Conservation (phyloP, 495 filamentous ascomycete genomes). For the Astrothelium macrocarpum region DNA sequence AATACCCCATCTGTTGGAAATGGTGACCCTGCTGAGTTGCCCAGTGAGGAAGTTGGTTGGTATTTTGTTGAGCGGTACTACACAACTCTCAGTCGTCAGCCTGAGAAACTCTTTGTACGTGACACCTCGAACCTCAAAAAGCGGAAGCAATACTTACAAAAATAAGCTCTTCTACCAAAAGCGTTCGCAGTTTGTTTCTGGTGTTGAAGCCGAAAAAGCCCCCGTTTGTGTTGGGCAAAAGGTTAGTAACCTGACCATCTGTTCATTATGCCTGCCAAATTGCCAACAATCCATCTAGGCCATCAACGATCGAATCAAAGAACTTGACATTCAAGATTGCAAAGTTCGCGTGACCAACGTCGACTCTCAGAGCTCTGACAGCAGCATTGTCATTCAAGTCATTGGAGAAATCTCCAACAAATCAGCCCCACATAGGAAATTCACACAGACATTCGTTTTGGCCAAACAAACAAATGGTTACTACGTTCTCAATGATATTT, state of each 20-base stretch:
- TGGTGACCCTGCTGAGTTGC: constrained; percentile 20
- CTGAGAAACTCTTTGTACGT: constrained; percentile 84
- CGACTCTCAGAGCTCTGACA: constrained; percentile 84
- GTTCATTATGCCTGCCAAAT: neutral
- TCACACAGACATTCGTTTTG: constrained; percentile 95
- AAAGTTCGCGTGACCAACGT: constrained; percentile 98
- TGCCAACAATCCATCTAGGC: constrained; percentile 43
- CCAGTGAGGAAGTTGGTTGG: constrained; percentile 92
- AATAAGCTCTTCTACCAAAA: constrained; percentile 41
- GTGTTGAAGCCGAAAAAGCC: constrained; percentile 73
- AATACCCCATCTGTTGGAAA: constrained; percentile 13
- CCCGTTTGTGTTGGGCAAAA: constrained; percentile 73
- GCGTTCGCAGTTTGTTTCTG: constrained; percentile 37
- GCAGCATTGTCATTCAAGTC: constrained; percentile 91
- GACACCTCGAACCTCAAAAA: neutral
- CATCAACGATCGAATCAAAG: constrained; percentile 88
- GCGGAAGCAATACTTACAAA: constrained; percentile 10
- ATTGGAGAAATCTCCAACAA: constrained; percentile 98
- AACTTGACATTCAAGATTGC: constrained; percentile 90
- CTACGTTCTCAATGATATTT: constrained; percentile 96
- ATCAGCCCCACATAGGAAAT: constrained; percentile 79
- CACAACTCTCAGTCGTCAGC: constrained; percentile 86
- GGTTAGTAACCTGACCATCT: constrained; percentile 44
- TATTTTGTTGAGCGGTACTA: constrained; percentile 99
- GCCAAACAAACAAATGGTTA: constrained; percentile 94